Evolutionary conservation across 163 green algal genomes (phyloP).

Genomic region (Prototheca wickerhamii): DNA sequence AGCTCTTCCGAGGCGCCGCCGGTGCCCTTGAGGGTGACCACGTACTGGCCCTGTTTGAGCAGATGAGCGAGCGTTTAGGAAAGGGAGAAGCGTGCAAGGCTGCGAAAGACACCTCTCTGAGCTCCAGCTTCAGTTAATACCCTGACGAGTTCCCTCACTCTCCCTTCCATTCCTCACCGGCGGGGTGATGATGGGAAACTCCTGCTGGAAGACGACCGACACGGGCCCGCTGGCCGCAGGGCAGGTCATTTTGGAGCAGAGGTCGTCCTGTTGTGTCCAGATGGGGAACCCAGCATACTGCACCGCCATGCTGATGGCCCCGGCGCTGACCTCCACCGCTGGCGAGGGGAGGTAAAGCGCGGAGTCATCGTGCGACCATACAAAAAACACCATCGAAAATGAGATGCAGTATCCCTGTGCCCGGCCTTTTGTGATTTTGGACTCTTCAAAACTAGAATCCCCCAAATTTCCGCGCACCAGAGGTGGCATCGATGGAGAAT

Average conservation of each 20-base stretch:
- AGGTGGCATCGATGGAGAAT: slow-evolving; percentile 5
- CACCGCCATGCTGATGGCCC: slow-evolving; percentile 9
- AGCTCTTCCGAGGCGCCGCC: neutral
- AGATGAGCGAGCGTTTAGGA: neutral
- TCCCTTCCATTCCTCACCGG: neutral
- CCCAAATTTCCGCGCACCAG: neutral
- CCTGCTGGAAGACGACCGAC: slow-evolving; percentile 4
- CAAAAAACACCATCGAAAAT: too few relatives aligned
- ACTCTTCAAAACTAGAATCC: too few relatives aligned
- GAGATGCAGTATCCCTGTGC: too few relatives aligned
- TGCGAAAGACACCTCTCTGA: too few relatives aligned
- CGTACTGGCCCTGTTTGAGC: slow-evolving; percentile 7
- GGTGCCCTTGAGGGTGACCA: slow-evolving; percentile 5
- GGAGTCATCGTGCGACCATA: too few relatives aligned
- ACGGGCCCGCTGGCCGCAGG: slow-evolving; percentile 3
- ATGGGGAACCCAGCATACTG: slow-evolving; percentile 6
- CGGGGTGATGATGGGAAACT: slow-evolving; percentile 14
- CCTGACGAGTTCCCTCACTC: neutral
- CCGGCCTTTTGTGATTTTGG: too few relatives aligned
- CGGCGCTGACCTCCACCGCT: neutral
- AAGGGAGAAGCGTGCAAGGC: neutral
- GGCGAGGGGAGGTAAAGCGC: neutral
- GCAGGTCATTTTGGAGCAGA: slow-evolving; percentile 15
- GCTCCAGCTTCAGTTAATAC: neutral
- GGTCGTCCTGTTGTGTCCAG: slow-evolving; percentile 14